Evolutionary conservation across 768 basidiomycete genomes (phyloP).

Genomic region (Tulasnella sp.): DNA sequence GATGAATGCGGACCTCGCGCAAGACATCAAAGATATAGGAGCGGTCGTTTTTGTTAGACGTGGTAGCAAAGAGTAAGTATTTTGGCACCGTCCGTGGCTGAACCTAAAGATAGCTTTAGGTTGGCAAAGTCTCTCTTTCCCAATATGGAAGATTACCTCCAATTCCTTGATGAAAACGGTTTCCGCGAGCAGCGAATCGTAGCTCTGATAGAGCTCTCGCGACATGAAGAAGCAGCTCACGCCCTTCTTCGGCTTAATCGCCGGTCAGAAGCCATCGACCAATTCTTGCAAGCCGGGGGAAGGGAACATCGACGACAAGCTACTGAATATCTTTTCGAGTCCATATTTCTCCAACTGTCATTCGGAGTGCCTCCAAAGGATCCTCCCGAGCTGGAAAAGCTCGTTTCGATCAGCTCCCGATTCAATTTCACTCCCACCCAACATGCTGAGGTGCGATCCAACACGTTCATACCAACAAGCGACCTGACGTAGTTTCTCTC

Average conservation of each 20-base stretch:
- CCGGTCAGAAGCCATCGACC: not conserved
- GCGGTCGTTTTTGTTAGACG: constrained; percentile 36
- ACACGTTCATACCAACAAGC: not conserved
- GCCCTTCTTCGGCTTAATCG: not conserved
- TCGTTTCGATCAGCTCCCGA: not conserved
- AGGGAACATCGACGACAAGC: not conserved
- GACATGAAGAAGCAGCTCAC: not conserved
- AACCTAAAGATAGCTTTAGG: not conserved
- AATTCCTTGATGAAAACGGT: constrained; percentile 18
- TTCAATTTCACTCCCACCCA: not conserved
- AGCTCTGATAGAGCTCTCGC: not conserved
- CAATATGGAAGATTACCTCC: not conserved
- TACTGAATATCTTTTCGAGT: not conserved
- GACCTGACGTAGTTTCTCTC: not conserved
- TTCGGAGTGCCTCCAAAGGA: not conserved
- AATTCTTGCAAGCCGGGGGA: not conserved
- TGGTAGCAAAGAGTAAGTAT: not conserved
- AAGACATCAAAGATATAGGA: constrained; percentile 44
- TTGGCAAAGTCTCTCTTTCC: not conserved
- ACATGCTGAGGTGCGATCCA: not conserved
- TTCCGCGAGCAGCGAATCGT: not conserved
- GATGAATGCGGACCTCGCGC: constrained; percentile 39
- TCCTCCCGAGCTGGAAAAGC: not conserved
- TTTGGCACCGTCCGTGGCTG: not conserved
- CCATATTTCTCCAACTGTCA: not conserved